Conservation (phyloP, 768 basidiomycete species). For the Podaxis rugospora region DNA sequence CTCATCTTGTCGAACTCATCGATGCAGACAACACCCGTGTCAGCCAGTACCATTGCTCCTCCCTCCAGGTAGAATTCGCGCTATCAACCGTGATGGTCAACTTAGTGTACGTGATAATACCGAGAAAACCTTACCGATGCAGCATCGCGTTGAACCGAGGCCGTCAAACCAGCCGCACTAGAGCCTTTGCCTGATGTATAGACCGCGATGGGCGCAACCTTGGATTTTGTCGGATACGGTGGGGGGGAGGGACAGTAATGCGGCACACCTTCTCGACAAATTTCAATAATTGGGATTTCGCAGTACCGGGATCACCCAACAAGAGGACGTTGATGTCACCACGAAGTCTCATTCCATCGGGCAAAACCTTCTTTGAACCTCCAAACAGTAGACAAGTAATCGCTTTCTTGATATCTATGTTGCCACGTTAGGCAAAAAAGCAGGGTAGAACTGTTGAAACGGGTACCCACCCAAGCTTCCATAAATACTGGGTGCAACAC, state of each 20-base stretch:
- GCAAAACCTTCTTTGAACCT: constrained; percentile 94
- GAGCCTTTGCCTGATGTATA: constrained; percentile 99
- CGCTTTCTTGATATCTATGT: constrained; percentile 95
- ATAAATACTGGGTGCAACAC: constrained; percentile 96
- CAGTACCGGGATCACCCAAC: constrained; percentile 97
- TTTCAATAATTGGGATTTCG: constrained; percentile 95
- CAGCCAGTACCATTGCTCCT: constrained; percentile 98
- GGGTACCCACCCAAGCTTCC: constrained; percentile 73
- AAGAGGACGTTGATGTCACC: constrained; percentile 98
- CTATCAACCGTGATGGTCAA: constrained; percentile 33
- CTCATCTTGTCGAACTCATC: constrained; percentile 99
- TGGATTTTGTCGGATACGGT: neutral
- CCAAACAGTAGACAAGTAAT: constrained; percentile 96
- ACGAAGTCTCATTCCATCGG: constrained; percentile 94
- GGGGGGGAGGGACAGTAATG: neutral
- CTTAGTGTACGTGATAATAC: neutral
- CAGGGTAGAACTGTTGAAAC: neutral
- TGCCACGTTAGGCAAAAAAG: constrained; percentile 5
- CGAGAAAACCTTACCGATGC: constrained; percentile 58
- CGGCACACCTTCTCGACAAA: constrained; percentile 87
- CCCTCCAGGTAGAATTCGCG: constrained; percentile 99
- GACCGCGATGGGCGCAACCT: constrained; percentile 97
- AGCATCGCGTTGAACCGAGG: constrained; percentile 92
- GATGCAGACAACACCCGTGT: constrained; percentile 97
- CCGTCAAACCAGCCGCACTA: constrained; percentile 97